Evolutionary conservation across 192 early-diverging fungal genomes (phyloP).

Genomic region (Dispira parvispora): DNA sequence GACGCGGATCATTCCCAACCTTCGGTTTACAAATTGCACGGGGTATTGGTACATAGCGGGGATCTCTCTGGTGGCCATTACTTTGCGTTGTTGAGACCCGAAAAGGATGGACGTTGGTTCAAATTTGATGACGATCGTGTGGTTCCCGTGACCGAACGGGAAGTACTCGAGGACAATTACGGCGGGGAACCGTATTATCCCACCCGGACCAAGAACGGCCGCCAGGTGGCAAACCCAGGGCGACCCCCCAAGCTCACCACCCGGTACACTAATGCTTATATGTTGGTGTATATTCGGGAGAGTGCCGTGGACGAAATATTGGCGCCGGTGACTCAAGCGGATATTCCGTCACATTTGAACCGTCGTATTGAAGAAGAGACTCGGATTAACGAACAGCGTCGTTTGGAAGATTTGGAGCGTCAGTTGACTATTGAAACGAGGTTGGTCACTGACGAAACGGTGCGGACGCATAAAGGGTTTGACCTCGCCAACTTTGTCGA

Average conservation of each 20-base stretch:
- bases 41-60: conserved; percentile 93
- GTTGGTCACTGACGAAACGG: conserved; percentile 49
- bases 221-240: neutral
- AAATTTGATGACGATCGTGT: conserved; percentile 95
- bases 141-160: conserved; percentile 51
- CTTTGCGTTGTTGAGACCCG: conserved; percentile 74
- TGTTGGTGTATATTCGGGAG: conserved; percentile 94
- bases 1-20: conserved; percentile 41
- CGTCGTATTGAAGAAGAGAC: conserved; percentile 48
- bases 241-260: neutral
- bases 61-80: conserved; percentile 90
- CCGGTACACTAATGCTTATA: conserved; percentile 94
- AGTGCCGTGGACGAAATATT: conserved; percentile 51
- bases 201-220: neutral
- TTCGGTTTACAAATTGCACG: conserved; percentile 75
- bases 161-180: conserved; percentile 89
- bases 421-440: conserved; percentile 32
- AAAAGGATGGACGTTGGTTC: conserved; percentile 65
- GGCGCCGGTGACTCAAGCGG: conserved; percentile 36
- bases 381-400: conserved; percentile 31
- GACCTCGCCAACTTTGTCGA: conserved; percentile 68
- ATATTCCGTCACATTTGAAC: conserved; percentile 70
- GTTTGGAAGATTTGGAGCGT: conserved; percentile 45
- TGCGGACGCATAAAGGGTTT: conserved; percentile 61
- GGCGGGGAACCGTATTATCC: conserved; percentile 46